Base-by-base conservation (phyloP, 768 basidiomycete species). In the Coprinellus micaceus region DNA sequence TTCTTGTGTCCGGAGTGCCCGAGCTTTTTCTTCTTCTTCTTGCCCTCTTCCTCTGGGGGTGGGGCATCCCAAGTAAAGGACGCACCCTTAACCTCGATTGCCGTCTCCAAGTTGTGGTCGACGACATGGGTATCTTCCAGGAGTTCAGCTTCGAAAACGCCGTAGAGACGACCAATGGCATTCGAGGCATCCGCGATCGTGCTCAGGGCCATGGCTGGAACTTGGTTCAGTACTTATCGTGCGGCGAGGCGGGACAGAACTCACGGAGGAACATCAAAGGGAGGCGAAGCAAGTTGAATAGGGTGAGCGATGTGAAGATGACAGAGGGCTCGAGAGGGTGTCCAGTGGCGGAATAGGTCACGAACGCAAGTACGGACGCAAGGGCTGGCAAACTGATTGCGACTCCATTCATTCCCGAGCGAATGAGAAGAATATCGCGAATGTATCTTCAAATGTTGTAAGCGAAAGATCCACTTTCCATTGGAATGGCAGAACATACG, bases 21-120 rank as follows among this genome's bases (percentile, higher is more conserved):
- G 33, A 33, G 63, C 10, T 58, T 26, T 24, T 58, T 57, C 22
- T 55, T 56, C 17, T 61, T 59, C 33, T 60, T 60, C 55, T 36
- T 9, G 12, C 65, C 70, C 26, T 71, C 77, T 0, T 63, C 63
- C 40, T 83, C 79, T 1, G 81, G 80, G 0, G 86, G 84, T 1
- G 88, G 82, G 3, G 84, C 79, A 63, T 97, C 94, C 95, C 95
- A 98, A 1, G 84, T 84, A 71, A 96, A 96, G 11, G 84, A 80
- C 4, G 84, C 93, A 53, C 80, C 76, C 47, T 81, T 74, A 44
- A 91, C 80, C 54, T 80, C 77, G 52, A 97, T 63, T 1, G 92
- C 95, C 29, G 74, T 69, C n/a, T 82, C 74, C 26, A 89, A 67
- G 13, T 74, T 64, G 1, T 69, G 68, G 62, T 94, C 84, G 15